A percentile compares a stretch with the other conserved stretches of the same genome.
Conservation (phyloP, 2,329 filamentous ascomycete species). For the Aspergillus fumigatiaffinis region DNA sequence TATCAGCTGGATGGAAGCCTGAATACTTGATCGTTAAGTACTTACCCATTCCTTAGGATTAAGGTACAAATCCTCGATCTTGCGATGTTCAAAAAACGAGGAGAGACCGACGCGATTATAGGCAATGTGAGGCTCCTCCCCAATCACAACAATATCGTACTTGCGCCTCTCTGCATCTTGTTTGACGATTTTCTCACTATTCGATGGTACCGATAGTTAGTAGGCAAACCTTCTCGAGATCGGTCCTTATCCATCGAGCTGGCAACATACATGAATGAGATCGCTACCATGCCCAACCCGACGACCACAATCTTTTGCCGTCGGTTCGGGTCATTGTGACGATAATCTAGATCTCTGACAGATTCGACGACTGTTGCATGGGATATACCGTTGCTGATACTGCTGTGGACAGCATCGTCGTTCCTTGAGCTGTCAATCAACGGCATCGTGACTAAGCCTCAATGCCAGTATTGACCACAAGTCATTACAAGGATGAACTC, state of each 20-base stretch:
- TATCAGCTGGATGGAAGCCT: neutral
- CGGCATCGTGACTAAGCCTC: slow-evolving; percentile 21
- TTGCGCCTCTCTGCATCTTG: slow-evolving; percentile 70
- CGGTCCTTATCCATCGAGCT: neutral
- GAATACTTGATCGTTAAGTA: neutral
- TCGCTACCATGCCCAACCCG: slow-evolving; percentile 86
- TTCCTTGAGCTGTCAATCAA: slow-evolving; percentile 26
- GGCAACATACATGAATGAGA: slow-evolving; percentile 75
- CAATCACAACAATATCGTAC: slow-evolving; percentile 79
- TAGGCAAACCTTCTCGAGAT: neutral
- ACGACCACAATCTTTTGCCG: slow-evolving; percentile 73
- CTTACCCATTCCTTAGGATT: slow-evolving; percentile 78
- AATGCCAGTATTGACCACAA: slow-evolving; percentile 2
- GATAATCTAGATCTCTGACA: neutral
- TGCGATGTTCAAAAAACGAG: slow-evolving; percentile 80
- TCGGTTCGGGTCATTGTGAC: slow-evolving; percentile 9
- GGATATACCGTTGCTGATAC: slow-evolving; percentile 9
- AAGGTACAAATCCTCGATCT: slow-evolving; percentile 82
- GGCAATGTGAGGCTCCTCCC: slow-evolving; percentile 80
- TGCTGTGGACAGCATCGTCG: slow-evolving; percentile 21
- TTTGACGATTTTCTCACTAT: slow-evolving; percentile 82
- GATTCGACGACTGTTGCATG: slow-evolving; percentile 5
- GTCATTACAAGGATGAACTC: neutral
- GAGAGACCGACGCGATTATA: slow-evolving; percentile 90
- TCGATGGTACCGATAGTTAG: neutral